Evolutionary conservation across 1,284 basidiomycete species (phyloP).

Genomic region (Gastroboletus turbinatus): DNA sequence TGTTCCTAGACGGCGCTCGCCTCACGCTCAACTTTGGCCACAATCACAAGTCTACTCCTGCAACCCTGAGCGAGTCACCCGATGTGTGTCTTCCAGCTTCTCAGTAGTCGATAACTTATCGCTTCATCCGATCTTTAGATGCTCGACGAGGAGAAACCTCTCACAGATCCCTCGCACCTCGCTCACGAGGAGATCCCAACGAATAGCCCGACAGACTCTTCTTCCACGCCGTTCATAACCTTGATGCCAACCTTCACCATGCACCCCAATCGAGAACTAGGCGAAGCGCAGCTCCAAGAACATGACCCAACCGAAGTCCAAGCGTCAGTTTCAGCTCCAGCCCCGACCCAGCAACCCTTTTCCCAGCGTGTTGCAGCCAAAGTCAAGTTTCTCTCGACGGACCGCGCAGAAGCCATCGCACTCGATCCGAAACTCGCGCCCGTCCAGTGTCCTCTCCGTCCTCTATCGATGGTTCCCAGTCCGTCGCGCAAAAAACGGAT

Average conservation of each 20-base stretch:
- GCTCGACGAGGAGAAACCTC: slow-evolving; percentile 17
- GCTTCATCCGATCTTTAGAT: slow-evolving; percentile 5
- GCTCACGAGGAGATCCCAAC: slow-evolving; percentile 1
- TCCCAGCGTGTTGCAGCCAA: slow-evolving; percentile 13
- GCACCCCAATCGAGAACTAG: slow-evolving; percentile 4
- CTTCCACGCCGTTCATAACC: slow-evolving; percentile 14
- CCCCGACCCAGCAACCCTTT: slow-evolving; percentile 2
- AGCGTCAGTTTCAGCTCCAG: not conserved
- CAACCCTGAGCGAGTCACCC: not conserved
- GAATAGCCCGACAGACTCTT: slow-evolving; percentile 10
- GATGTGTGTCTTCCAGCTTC: slow-evolving; percentile 13
- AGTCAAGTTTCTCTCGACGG: slow-evolving; percentile 23
- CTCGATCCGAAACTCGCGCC: slow-evolving; percentile 34
- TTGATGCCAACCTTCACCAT: slow-evolving; percentile 16
- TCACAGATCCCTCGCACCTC: slow-evolving; percentile 4
- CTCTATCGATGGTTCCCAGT: slow-evolving; percentile 24
- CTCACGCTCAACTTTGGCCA: slow-evolving; percentile 25
- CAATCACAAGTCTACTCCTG: slow-evolving; percentile 1
- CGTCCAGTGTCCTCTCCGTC: slow-evolving; percentile 34
- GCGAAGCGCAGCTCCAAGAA: not conserved
- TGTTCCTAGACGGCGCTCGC: slow-evolving; percentile 24
- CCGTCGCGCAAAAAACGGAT: slow-evolving; percentile 15
- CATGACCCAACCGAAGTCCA: not conserved
- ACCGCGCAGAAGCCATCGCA: slow-evolving; percentile 28
- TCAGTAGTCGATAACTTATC: not conserved